phyloP scores from a whole-genome alignment of 2,329 filamentous ascomycete species.

The Davidsoniella australis region DNA sequence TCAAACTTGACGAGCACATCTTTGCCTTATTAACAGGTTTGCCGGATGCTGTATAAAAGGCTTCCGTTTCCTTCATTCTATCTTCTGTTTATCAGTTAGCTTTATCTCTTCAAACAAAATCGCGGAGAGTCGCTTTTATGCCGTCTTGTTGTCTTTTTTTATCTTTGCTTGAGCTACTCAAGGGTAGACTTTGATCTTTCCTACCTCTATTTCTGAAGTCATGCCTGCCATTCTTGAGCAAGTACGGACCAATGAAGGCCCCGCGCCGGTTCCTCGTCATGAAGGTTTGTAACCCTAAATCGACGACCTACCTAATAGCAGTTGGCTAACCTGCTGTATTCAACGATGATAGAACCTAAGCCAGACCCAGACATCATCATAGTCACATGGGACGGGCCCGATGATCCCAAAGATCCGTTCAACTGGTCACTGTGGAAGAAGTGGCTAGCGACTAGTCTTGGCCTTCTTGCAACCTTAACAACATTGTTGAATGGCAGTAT shows the following conservation, averaged over 20 bases:
- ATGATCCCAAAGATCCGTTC: conserved; percentile 46
- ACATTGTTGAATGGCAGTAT: conserved; percentile 11
- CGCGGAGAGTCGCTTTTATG: too few species aligned
- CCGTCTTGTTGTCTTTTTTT: neutral
- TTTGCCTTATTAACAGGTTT: too few species aligned
- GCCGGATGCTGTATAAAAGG: too few species aligned
- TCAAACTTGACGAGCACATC: too few species aligned
- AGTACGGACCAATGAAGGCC: conserved; percentile 2
- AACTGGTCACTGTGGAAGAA: conserved; percentile 45
- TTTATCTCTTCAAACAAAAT: too few species aligned
- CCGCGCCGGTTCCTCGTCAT: neutral
- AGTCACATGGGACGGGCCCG: conserved; percentile 42
- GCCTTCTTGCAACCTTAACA: conserved; percentile 20
- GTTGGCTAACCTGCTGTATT: neutral
- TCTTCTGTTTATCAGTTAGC: too few species aligned
- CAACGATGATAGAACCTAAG: neutral
- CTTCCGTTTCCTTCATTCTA: too few species aligned
- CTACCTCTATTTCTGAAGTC: neutral
- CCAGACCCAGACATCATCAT: conserved; percentile 11
- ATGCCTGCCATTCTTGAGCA: conserved; percentile 3
- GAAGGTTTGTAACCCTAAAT: neutral
- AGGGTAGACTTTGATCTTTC: neutral
- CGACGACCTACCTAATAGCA: neutral
- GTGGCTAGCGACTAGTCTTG: conserved; percentile 19
- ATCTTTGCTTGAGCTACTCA: neutral